phyloP scores from a whole-genome alignment of 331 rosid genomes.

The Erythrophleum ivorense region DNA sequence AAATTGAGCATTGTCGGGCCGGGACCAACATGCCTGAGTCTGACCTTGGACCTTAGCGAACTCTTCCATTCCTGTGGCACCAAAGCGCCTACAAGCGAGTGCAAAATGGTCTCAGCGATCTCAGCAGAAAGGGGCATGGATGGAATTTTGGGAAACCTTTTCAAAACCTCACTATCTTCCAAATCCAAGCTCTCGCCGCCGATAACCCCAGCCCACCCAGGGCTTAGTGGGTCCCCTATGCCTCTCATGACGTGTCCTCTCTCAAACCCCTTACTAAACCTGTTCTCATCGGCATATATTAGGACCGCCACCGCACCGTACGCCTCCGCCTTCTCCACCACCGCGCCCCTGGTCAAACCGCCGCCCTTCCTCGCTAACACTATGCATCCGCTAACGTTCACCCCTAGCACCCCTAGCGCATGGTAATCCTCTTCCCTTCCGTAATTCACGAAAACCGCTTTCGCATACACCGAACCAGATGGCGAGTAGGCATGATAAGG shows the following conservation, averaged over 20 bases:
- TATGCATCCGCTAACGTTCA: constrained; percentile 72
- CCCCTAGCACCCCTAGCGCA: constrained; percentile 53
- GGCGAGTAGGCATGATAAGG: constrained; percentile 97
- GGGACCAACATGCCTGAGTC: constrained; percentile 63
- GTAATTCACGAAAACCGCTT: constrained; percentile 75
- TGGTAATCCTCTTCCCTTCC: constrained; percentile 75
- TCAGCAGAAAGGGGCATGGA: constrained; percentile 81
- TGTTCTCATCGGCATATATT: constrained; percentile 53
- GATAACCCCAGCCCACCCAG: constrained; percentile 85
- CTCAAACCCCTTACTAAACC: constrained; percentile 80
- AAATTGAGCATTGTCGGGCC: constrained; percentile 83
- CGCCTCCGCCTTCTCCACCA: constrained; percentile 69
- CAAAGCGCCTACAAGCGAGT: constrained; percentile 52
- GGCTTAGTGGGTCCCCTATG: constrained; percentile 90
- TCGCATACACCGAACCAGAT: constrained; percentile 66
- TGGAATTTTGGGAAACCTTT: constrained; percentile 87
- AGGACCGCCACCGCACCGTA: constrained; percentile 81
- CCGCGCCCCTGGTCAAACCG: constrained; percentile 57
- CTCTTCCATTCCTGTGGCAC: constrained; percentile 68
- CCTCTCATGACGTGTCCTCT: constrained; percentile 93
- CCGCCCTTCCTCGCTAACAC: constrained; percentile 70
- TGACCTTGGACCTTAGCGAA: constrained; percentile 38
- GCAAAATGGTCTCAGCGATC: constrained; percentile 59
- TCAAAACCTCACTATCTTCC: constrained; percentile 67
- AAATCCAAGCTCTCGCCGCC: constrained; percentile 71